Evolutionary conservation across 2,329 filamentous ascomycete species (phyloP), one percentile per base, ranked within the genome.

Genomic region (Fusarium xylarioides): DNA sequence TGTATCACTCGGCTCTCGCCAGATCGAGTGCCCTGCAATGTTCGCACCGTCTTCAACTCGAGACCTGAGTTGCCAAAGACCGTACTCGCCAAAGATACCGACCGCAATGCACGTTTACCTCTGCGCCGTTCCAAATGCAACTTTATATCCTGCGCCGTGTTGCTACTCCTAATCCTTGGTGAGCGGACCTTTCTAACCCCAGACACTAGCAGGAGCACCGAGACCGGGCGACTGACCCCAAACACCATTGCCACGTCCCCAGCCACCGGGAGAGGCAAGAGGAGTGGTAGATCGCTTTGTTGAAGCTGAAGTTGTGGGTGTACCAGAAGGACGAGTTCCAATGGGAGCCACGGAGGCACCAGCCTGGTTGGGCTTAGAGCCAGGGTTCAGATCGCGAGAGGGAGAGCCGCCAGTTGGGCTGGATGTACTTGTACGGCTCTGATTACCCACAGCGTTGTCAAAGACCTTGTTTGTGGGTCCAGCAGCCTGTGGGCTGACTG

Each of bases 151-250:
- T 61, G 44, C 52, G 44, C 60, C 68, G 38, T 66, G 52, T 55
- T 67, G 63, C 34, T 57, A 46, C 56, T 49, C 46, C 55, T 43
- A 15, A 46, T 55, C 56, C 54, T 55, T 32, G 52, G 61, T 52
- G 38, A 32, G 38, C n/a, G 15, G 32, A 37, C 11, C 11, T 35
- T 49, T 57, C 59, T 91, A 98, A 77, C 95, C 95, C 95, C 95
- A 98, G 76, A 98, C 95, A 74, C 94, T 97, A 74, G 95, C 95
- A 81, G 97, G 94, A 70, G 95, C 93, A 74, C 95, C 93, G 70
- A 97, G 90, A 56, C 91, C 90, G 74, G 91, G 93, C 79, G 93
- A 94, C 78, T 91, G 92, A 67, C 94, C 93, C 95, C 95, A 97
- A 50, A 95, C 93, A 43, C 91, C 92, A 74, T 91, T 92, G 74